A percentile compares a stretch with the other conserved stretches of the same genome.
Conservation (phyloP, 768 basidiomycete species). For the Scleroderma bovista region DNA sequence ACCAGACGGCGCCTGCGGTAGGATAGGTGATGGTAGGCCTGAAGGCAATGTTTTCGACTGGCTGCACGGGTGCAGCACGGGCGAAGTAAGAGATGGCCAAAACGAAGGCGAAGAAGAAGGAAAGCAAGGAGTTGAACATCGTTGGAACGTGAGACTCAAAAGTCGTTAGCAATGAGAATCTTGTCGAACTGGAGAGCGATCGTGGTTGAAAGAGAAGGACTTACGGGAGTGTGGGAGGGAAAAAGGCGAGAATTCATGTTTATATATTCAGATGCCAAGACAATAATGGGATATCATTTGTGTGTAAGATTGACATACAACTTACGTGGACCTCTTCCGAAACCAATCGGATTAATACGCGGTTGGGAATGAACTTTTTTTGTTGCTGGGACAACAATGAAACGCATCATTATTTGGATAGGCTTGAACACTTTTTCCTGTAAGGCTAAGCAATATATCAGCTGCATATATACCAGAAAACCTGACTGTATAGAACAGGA, state of each 20-base stretch:
- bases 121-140: conserved; percentile 19
- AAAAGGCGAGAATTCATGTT: not conserved
- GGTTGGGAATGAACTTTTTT: not conserved
- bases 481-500: not conserved
- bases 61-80: conserved; percentile 22
- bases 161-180: conserved; percentile 17
- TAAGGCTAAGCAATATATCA: too few species aligned
- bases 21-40: conserved; percentile 41
- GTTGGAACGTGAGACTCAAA: not conserved
- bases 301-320: not conserved
- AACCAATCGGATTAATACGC: not conserved
- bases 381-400: not conserved
- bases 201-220: not conserved
- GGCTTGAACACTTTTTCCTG: too few species aligned
- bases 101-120: conserved; percentile 29
- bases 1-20: conserved; percentile 30
- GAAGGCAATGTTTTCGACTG: conserved; percentile 31
- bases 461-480: too few species aligned
- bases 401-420: too few species aligned
- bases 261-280: not conserved
- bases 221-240: not conserved
- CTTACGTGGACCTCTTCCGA: not conserved
- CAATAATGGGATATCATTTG: not conserved
- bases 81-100: conserved; percentile 22
- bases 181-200: conserved; percentile 2